Base-by-base conservation (phyloP, 2,329 filamentous ascomycete genomes). In the Chaetomium sp. region DNA sequence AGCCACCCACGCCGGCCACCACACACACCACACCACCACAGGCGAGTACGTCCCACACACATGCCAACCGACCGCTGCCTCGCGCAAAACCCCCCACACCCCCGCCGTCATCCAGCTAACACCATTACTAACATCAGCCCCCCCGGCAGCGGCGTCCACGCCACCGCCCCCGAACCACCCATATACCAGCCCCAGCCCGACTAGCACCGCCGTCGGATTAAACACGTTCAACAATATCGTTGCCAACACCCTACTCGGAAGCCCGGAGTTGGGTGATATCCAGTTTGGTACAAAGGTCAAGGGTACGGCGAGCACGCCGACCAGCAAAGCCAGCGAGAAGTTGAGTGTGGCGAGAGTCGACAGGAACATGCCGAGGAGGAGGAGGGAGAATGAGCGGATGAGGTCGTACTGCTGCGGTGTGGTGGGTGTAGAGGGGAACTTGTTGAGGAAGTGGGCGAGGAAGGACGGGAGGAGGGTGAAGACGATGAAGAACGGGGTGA, bases 271-370 rank as follows among this genome's bases (percentile, higher is more conserved):
- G 6, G 33, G 4, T 3, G 44, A 7, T 2, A 9, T 1, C 11
- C 5, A 37, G 0, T 82, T 77, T 6, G 71, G 77, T 14, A 86
- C 76, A 68, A 96, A 96, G n/a, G 84, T 86, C 11, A 97, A 76
- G 0, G 92, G 92, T 3, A 82, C 76, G 44, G 89, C 84, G 46
- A 92, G 74, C 2, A 97, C 74, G 40, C 94, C 94, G 50, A 96
- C 77, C 40, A 96, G 76, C 68, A 97, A 86, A 48, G 90, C 86
- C 11, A 96, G 84, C 3, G 88, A 91, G 77, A 99, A 99, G 73
- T 99, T 99, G 51, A 99, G 81, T 0, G 92, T 99, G 2, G 94
- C 92, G 10, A 99, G 86, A 0, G 91, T 87, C 10, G 91, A 91
- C 61, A 99, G 84, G 65, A 90, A 91, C 76, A 96, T 89, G 65